Evolutionary conservation across 352 stramenopile genomes (phyloP), one percentile per base, ranked within the genome.

Genomic region (Thraustochytrium sp.): DNA sequence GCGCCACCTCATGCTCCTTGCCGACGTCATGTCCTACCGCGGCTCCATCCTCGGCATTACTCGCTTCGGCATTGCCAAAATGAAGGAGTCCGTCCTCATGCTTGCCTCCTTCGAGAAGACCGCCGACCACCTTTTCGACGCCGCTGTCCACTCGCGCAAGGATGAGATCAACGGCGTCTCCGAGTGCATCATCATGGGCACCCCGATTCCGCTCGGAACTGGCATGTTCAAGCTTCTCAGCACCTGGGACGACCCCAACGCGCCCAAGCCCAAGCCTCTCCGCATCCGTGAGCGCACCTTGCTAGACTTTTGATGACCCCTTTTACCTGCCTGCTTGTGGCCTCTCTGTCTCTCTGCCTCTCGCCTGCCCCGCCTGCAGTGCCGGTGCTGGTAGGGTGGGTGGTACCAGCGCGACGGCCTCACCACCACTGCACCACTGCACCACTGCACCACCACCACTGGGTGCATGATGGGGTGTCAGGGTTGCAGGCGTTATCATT

Each of bases 171-270:
- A 98, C 36, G 97, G 97, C 46, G 97, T 99, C 64, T 89, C 85
- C 56, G 94, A 99, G 89, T 99, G 97, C 84, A 99, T 99, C 87
- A 99, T 99, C 88, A 99, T 99, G 96, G 97, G 97, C n/a, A 98
- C 98, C 61, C 96, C 96, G 48, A 98, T 99, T 83, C 95, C 94
- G 8, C 82, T 99, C 62, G 97, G 97, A 48, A 99, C 97, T 37
- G 97, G 97, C 46, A 91, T 98, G 44, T 99, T 99, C 89, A 98
- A 98, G 85, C 87, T 99, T 36, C 85, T 84, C 31, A 98, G 55
- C 42, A 8, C 55, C 8, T 84, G 75, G 75, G 68, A 80, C 4
- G 31, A 72, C 46, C 16, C 40, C 21, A 31, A n/a, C 13, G 42
- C 48, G 21, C 51, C 40, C 31, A n/a, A 13, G 42, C 68, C 51